Percentiles rank a stretch among this genome's conserved stretches.
These are phyloP conservation scores for Brassica incana DNA, from an alignment of 345 rosid species.

Conservation along the genomic window DNA sequence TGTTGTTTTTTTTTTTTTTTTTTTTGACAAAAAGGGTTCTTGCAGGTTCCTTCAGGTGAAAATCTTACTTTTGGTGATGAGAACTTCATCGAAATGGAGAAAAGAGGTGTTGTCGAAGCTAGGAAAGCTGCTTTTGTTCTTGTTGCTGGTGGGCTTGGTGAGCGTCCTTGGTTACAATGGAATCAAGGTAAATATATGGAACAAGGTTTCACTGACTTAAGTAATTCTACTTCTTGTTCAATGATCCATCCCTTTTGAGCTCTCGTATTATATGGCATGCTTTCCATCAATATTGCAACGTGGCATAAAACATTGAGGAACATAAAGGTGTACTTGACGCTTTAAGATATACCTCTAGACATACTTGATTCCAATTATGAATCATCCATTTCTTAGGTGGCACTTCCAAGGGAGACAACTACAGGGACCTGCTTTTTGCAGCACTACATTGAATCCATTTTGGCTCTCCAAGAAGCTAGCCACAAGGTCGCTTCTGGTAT, in stretches of 20 bases:
- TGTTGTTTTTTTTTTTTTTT: neutral
- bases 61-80: constrained; percentile 63
- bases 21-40: neutral
- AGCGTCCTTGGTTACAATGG: constrained; percentile 98
- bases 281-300: neutral
- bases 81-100: constrained; percentile 67
- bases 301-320: neutral
- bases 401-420: constrained; percentile 90
- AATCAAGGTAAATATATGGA: constrained; percentile 63
- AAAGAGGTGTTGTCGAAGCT: constrained; percentile 76
- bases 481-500: constrained; percentile 60
- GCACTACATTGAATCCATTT: constrained; percentile 71
- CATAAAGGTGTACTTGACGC: neutral
- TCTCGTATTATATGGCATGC: neutral
- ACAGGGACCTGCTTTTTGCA: constrained; percentile 86
- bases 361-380: constrained; percentile 9
- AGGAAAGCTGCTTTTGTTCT: constrained; percentile 88
- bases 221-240: neutral
- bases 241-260: neutral
- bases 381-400: constrained; percentile 54
- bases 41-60: constrained; percentile 89
- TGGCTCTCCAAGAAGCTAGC: constrained; percentile 93
- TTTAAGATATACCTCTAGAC: neutral
- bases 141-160: constrained; percentile 99
- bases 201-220: neutral